phyloP scores from a whole-genome alignment of 768 basidiomycete genomes.

The Pholiota molesta region DNA sequence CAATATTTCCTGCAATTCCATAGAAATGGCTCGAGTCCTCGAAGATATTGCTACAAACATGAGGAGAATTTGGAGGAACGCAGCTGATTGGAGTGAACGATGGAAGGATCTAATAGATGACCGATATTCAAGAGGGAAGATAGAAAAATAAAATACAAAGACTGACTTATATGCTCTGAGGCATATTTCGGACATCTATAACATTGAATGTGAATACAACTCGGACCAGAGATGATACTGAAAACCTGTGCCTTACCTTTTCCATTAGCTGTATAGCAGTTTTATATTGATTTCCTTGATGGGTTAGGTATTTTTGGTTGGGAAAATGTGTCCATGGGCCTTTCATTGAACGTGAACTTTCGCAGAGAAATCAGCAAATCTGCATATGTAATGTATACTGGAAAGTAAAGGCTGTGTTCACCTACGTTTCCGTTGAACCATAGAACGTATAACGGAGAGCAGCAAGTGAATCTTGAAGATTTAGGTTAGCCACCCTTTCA shows the following conservation, averaged over 20 bases:
- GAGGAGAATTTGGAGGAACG: constrained; percentile 72
- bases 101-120: constrained; percentile 53
- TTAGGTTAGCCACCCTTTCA: constrained; percentile 35
- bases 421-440: constrained; percentile 41
- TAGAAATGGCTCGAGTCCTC: constrained; percentile 49
- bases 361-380: background rate
- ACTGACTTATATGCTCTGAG: constrained; percentile 58
- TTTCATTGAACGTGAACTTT: constrained; percentile 55
- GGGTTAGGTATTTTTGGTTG: constrained; percentile 24
- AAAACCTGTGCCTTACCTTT: constrained; percentile 35
- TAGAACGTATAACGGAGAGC: constrained; percentile 56
- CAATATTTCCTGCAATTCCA: constrained; percentile 46
- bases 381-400: too few species aligned
- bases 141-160: background rate
- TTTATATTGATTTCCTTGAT: constrained; percentile 10
- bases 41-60: constrained; percentile 64
- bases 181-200: constrained; percentile 27
- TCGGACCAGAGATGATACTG: background rate
- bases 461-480: constrained; percentile 35
- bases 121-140: background rate
- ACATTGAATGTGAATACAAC: background rate
- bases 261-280: constrained; percentile 22
- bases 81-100: constrained; percentile 69
- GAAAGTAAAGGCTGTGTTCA: background rate
- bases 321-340: constrained; percentile 70